Evolutionary conservation across 2,329 filamentous ascomycete species (phyloP).

Genomic region (Fusarium sp.): DNA sequence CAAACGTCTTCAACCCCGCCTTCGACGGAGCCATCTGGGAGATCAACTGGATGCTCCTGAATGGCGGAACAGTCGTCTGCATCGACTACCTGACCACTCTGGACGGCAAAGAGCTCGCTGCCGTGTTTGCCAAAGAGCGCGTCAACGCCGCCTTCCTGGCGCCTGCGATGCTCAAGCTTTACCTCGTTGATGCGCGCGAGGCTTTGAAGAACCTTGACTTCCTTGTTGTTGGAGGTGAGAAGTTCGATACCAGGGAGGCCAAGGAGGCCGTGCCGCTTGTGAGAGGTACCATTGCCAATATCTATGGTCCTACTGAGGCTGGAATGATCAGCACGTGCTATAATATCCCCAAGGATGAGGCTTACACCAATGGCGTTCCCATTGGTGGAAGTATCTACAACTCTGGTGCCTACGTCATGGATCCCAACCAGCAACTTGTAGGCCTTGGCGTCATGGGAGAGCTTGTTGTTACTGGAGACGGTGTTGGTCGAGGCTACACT

Average conservation of each 20-base stretch:
- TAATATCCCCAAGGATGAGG: background rate
- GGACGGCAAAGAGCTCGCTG: constrained; percentile 19
- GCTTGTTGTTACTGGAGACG: constrained; percentile 46
- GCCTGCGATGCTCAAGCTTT: constrained; percentile 35
- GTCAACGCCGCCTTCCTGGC: constrained; percentile 20
- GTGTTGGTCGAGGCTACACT: constrained; percentile 30
- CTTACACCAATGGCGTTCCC: constrained; percentile 39
- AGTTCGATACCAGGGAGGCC: constrained; percentile 25
- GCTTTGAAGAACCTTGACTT: constrained; percentile 17
- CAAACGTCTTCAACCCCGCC: constrained; percentile 39
- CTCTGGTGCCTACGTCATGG: constrained; percentile 42
- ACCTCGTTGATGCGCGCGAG: constrained; percentile 7
- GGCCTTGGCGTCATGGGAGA: constrained; percentile 45
- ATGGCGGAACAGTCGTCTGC: constrained; percentile 40
- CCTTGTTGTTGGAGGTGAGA: constrained; percentile 33
- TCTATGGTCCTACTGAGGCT: constrained; percentile 48
- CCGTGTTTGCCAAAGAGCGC: constrained; percentile 10
- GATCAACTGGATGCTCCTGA: constrained; percentile 38
- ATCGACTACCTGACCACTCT: constrained; percentile 35
- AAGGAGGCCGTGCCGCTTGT: background rate
- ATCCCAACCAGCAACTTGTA: constrained; percentile 34
- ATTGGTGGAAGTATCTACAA: constrained; percentile 42
- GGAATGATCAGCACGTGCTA: constrained; percentile 36
- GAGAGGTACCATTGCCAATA: constrained; percentile 13
- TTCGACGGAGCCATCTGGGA: constrained; percentile 43